A percentile compares a stretch with the other conserved stretches of the same genome.
These are phyloP conservation scores for Acacia melanoxylon DNA, from an alignment of 306 rosid genomes.

Conservation along the genomic window DNA sequence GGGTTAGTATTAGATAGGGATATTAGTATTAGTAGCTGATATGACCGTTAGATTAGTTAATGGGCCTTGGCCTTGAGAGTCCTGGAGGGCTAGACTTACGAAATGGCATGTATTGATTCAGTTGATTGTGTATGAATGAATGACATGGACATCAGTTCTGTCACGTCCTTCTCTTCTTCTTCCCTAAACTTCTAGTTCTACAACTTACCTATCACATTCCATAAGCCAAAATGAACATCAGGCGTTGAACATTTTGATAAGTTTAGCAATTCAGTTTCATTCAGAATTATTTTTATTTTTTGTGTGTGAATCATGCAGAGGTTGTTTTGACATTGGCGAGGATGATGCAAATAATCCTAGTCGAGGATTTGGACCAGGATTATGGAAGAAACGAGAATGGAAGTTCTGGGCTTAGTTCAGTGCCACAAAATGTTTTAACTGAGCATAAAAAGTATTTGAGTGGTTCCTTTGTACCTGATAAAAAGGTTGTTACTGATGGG, in stretches of 20 bases:
- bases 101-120: too few species aligned
- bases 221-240: not conserved
- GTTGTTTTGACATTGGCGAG: slow-evolving; percentile 70
- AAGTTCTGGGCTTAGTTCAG: slow-evolving; percentile 50
- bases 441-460: slow-evolving; percentile 53
- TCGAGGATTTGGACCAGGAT: slow-evolving; percentile 51
- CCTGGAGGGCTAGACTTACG: too few species aligned
- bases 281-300: slow-evolving; percentile 17
- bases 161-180: too few species aligned
- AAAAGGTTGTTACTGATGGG: slow-evolving; percentile 52
- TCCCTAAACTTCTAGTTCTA: too few species aligned
- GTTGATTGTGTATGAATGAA: too few species aligned
- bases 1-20: too few species aligned
- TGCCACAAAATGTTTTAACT: slow-evolving; percentile 39
- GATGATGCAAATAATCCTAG: slow-evolving; percentile 59
- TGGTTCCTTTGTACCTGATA: slow-evolving; percentile 62
- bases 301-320: slow-evolving; percentile 54
- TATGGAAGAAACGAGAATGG: slow-evolving; percentile 58
- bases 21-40: too few species aligned
- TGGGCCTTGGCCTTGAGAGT: too few species aligned
- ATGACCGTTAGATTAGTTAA: too few species aligned
- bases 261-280: slow-evolving; percentile 8
- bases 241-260: not conserved
- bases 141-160: too few species aligned
- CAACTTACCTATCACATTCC: too few species aligned